These are phyloP conservation scores for Hymenoscyphus repandus DNA, from an alignment of 2,329 filamentous ascomycete genomes.

Conservation along the genomic window DNA sequence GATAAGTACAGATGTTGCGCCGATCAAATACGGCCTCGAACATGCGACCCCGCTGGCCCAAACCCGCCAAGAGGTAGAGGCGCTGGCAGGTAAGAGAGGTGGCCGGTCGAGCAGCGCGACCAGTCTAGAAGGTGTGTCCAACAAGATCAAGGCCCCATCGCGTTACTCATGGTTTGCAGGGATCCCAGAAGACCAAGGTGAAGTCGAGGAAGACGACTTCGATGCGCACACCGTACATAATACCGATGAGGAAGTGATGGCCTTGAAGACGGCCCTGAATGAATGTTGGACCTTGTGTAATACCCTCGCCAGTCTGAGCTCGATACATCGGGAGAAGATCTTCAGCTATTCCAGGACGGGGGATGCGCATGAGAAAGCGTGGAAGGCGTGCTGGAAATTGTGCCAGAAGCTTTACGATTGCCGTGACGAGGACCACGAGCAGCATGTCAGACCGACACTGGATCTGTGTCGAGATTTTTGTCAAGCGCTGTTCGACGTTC, in stretches of 20 bases:
- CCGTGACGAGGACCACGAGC: conserved; percentile 63
- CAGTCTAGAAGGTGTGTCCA: conserved; percentile 67
- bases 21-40: conserved; percentile 59
- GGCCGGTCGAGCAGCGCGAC: conserved; percentile 63
- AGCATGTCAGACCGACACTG: conserved; percentile 67
- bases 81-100: conserved; percentile 40
- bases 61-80: conserved; percentile 69
- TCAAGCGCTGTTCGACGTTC: conserved; percentile 82
- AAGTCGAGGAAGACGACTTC: conserved; percentile 48
- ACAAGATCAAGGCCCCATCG: conserved; percentile 4
- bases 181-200: conserved; percentile 38
- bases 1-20: conserved; percentile 70
- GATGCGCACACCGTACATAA: conserved; percentile 36
- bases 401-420: conserved; percentile 86
- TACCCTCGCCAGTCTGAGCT: conserved; percentile 78
- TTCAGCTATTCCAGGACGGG: conserved; percentile 71
- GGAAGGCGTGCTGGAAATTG: conserved; percentile 90
- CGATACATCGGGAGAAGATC: conserved; percentile 72
- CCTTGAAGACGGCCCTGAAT: conserved; percentile 69
- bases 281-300: conserved; percentile 96
- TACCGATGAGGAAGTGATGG: conserved; percentile 57
- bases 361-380: conserved; percentile 79
- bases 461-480: conserved; percentile 91
- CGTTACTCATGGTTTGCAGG: conserved; percentile 28
- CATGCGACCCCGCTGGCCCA: conserved; percentile 77